Percentiles rank a stretch among this genome's conserved stretches.
These are phyloP conservation scores for Lasiodiplodia hormozganensis DNA, from an alignment of 2,329 filamentous ascomycete species.

Conservation along the genomic window DNA sequence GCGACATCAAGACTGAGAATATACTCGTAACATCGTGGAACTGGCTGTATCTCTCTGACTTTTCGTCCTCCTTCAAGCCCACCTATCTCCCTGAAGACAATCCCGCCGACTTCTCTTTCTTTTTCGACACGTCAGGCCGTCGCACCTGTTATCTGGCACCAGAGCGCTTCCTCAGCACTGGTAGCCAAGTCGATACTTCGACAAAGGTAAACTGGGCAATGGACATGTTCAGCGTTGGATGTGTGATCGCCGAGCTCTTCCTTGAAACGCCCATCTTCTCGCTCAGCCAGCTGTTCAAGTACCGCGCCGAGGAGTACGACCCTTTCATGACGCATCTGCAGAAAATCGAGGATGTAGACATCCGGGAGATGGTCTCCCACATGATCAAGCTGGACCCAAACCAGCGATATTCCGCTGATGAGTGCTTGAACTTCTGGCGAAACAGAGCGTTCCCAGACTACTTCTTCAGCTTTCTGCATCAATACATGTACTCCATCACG, in stretches of 20 bases:
- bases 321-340: constrained; percentile 80
- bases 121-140: constrained; percentile 90
- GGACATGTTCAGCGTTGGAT: constrained; percentile 97
- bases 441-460: constrained; percentile 93
- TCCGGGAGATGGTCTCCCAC: constrained; percentile 87
- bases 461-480: constrained; percentile 96
- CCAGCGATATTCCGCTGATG: constrained; percentile 88
- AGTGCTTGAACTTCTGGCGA: constrained; percentile 92
- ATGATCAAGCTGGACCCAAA: constrained; percentile 97
- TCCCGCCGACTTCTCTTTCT: constrained; percentile 96
- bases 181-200: constrained; percentile 68
- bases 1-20: constrained; percentile 98
- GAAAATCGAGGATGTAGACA: constrained; percentile 85
- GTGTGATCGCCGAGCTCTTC: constrained; percentile 95
- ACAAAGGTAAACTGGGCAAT: constrained; percentile 84
- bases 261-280: constrained; percentile 96
- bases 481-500: constrained; percentile 96
- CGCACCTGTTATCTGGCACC: constrained; percentile 95
- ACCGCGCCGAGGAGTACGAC: constrained; percentile 90
- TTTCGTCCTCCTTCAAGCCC: constrained; percentile 94
- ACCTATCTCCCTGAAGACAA: constrained; percentile 95
- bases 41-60: constrained; percentile 98
- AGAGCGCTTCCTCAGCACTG: constrained; percentile 82
- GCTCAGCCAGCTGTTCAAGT: constrained; percentile 95
- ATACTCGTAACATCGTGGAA: constrained; percentile 98